These are phyloP conservation scores for Adansonia grandidieri DNA, from an alignment of 441 rosid species.

Conservation along the genomic window DNA sequence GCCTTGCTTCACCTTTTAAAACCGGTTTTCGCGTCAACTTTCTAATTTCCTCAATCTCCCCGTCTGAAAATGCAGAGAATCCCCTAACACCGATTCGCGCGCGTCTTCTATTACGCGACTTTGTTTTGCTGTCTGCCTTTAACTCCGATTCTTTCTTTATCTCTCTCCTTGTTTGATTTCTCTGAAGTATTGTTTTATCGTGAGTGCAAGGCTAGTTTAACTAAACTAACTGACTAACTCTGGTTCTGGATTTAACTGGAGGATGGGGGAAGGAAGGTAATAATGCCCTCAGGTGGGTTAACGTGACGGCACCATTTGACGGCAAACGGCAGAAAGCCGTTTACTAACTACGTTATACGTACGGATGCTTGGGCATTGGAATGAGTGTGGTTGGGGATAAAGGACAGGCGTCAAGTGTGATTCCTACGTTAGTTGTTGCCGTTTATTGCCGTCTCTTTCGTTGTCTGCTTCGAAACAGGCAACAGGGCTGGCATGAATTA, in stretches of 20 bases:
- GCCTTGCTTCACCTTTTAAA: slow-evolving; percentile 22
- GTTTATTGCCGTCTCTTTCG: slow-evolving; percentile 56
- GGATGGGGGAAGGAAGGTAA: not conserved
- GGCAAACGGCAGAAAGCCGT: slow-evolving; percentile 20
- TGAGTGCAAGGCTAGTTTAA: slow-evolving; percentile 29
- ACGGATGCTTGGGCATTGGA: slow-evolving; percentile 22
- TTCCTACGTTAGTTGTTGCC: slow-evolving; percentile 30
- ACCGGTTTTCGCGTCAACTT: slow-evolving; percentile 21
- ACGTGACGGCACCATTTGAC: slow-evolving; percentile 6
- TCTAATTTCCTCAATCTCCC: not conserved
- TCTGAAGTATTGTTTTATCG: slow-evolving; percentile 23
- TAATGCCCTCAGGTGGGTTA: slow-evolving; percentile 7
- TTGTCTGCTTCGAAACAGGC: slow-evolving; percentile 76
- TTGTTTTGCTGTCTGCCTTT: slow-evolving; percentile 3
- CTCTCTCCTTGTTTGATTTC: slow-evolving; percentile 29
- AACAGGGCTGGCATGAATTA: slow-evolving; percentile 61
- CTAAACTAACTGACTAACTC: slow-evolving; percentile 31
- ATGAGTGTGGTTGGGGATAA: slow-evolving; percentile 44
- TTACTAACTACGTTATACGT: slow-evolving; percentile 25
- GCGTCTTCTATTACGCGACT: slow-evolving; percentile 52
- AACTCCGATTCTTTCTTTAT: not conserved
- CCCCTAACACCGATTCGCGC: slow-evolving; percentile 41
- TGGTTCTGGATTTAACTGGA: slow-evolving; percentile 36
- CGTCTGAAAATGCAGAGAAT: slow-evolving; percentile 32
- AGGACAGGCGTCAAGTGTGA: slow-evolving; percentile 25